Conservation (phyloP, 2,329 filamentous ascomycete species). For the Phaeosphaeria sp. region DNA sequence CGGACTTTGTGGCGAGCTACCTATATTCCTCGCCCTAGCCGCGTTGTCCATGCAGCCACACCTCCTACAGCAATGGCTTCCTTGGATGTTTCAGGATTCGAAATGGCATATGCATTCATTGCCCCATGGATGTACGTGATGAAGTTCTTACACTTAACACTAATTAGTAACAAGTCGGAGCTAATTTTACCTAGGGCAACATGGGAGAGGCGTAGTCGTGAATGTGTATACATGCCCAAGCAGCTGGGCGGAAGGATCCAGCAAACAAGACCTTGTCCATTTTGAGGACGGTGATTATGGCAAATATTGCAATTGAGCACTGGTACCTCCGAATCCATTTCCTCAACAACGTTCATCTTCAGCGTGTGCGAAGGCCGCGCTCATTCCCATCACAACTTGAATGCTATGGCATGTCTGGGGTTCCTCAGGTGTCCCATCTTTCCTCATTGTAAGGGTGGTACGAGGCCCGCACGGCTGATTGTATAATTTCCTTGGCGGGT, state of each 20-base stretch:
- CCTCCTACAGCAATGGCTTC: constrained; percentile 17
- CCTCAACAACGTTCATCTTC: background rate
- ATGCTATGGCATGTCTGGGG: too few species aligned
- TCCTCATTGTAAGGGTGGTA: too few species aligned
- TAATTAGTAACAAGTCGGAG: background rate
- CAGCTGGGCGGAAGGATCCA: constrained; percentile 12
- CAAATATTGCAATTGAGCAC: constrained; percentile 27
- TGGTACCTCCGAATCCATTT: background rate
- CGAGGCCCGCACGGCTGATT: too few species aligned
- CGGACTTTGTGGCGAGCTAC: constrained; percentile 39
- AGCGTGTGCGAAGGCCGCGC: too few species aligned
- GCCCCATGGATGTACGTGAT: constrained; percentile 23
- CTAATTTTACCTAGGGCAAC: constrained; percentile 17
- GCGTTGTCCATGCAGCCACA: constrained; percentile 28
- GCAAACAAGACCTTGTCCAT: constrained; percentile 14
- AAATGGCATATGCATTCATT: constrained; percentile 16
- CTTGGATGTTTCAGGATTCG: constrained; percentile 20
- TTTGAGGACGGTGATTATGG: constrained; percentile 24
- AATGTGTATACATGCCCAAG: constrained; percentile 24
- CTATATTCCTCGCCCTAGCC: constrained; percentile 40
- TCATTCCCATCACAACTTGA: too few species aligned
- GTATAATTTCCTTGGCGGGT: too few species aligned
- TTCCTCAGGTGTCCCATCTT: too few species aligned
- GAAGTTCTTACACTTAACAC: background rate
- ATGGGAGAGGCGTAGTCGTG: constrained; percentile 37